A percentile compares a stretch with the other conserved stretches of the same genome.
These are phyloP conservation scores for Begonia peltatifolia DNA, from an alignment of 306 rosid genomes.

Conservation along the genomic window DNA sequence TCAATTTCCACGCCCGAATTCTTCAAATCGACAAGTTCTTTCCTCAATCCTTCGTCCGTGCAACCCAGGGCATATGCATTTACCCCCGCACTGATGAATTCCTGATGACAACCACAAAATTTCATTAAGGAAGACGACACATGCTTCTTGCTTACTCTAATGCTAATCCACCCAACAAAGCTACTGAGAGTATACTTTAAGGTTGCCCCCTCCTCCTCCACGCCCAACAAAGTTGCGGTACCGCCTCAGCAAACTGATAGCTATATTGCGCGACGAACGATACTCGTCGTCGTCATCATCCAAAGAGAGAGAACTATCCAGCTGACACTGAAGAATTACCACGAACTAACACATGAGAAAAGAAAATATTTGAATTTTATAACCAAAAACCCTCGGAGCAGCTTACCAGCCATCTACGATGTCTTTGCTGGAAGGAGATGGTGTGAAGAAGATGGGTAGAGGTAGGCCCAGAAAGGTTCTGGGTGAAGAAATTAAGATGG, in stretches of 20 bases:
- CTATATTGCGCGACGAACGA: slow-evolving; percentile 93
- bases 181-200: slow-evolving; percentile 42
- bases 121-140: slow-evolving; percentile 2
- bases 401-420: slow-evolving; percentile 56
- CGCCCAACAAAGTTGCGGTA: slow-evolving; percentile 72
- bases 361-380: neutral
- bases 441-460: slow-evolving; percentile 8
- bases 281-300: slow-evolving; percentile 27
- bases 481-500: slow-evolving; percentile 31
- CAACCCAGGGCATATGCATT: slow-evolving; percentile 97
- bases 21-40: slow-evolving; percentile 72
- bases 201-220: slow-evolving; percentile 89
- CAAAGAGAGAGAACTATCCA: slow-evolving; percentile 46
- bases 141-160: neutral
- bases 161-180: slow-evolving; percentile 4
- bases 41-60: slow-evolving; percentile 83
- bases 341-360: slow-evolving; percentile 4
- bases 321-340: slow-evolving; percentile 37
- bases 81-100: slow-evolving; percentile 91
- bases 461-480: slow-evolving; percentile 12
- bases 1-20: slow-evolving; percentile 65
- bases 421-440: too few species aligned
- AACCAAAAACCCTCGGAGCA: neutral
- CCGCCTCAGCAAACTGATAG: slow-evolving; percentile 73
- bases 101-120: slow-evolving; percentile 32